Conservation (phyloP, 2,329 filamentous ascomycete species). For the Colletotrichum magnum region DNA sequence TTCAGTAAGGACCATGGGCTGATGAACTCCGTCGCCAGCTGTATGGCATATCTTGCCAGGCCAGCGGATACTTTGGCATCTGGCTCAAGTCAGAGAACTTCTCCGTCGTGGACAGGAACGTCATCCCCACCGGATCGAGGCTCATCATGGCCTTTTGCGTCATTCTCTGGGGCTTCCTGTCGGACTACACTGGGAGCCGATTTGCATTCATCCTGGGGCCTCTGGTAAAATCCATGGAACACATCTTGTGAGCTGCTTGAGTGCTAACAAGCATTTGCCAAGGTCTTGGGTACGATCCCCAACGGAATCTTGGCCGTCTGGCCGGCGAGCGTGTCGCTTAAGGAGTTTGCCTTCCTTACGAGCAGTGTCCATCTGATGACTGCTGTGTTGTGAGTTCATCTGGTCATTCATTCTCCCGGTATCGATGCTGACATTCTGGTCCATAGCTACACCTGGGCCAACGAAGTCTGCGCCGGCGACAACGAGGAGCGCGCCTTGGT, state of each 20-base stretch:
- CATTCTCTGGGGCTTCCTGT: slow-evolving; percentile 43
- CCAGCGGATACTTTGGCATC: slow-evolving; percentile 42
- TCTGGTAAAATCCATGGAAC: neutral
- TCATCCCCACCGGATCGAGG: slow-evolving; percentile 45
- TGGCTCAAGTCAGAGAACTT: slow-evolving; percentile 46
- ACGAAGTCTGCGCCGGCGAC: slow-evolving; percentile 38
- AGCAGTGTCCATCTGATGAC: slow-evolving; percentile 33
- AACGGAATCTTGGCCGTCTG: slow-evolving; percentile 31
- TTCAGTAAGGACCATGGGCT: neutral
- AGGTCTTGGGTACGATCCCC: slow-evolving; percentile 17
- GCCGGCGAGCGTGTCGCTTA: slow-evolving; percentile 14
- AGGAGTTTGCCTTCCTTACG: slow-evolving; percentile 27
- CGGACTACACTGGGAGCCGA: slow-evolving; percentile 40
- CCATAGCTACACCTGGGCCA: slow-evolving; percentile 25
- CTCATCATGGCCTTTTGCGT: slow-evolving; percentile 42
- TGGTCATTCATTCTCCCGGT: neutral
- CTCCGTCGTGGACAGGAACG: slow-evolving; percentile 44
- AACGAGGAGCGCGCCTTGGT: slow-evolving; percentile 50
- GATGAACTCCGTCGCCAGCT: slow-evolving; percentile 8
- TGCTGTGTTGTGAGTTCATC: slow-evolving; percentile 19
- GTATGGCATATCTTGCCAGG: slow-evolving; percentile 29
- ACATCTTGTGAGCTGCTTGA: too few species aligned
- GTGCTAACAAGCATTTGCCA: neutral
- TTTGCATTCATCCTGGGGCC: slow-evolving; percentile 22
- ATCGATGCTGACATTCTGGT: neutral